These are phyloP conservation scores for Eucalyptus coolabah DNA, from an alignment of 345 rosid genomes.

Conservation along the genomic window DNA sequence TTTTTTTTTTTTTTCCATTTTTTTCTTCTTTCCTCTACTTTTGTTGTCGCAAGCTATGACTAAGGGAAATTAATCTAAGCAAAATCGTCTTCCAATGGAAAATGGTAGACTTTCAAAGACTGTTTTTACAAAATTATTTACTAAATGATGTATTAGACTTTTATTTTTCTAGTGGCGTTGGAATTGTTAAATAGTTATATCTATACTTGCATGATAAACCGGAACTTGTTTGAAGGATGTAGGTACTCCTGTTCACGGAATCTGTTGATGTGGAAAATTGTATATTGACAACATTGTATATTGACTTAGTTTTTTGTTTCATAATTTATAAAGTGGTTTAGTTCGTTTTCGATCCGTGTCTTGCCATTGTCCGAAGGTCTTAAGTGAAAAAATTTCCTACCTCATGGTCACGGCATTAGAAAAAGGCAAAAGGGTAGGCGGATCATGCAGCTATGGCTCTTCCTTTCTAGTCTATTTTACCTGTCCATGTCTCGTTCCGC, in stretches of 20 bases:
- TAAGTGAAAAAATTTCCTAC: neutral
- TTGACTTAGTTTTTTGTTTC: neutral
- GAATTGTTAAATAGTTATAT: neutral
- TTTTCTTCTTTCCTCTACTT: neutral
- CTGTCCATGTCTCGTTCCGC: neutral
- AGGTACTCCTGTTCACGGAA: neutral
- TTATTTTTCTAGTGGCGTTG: neutral
- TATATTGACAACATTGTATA: neutral
- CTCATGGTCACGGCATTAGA: neutral
- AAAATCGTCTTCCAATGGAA: neutral
- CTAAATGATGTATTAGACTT: neutral
- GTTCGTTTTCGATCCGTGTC: neutral
- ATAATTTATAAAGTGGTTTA: neutral
- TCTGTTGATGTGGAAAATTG: neutral
- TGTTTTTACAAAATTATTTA: neutral
- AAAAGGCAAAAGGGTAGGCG: neutral
- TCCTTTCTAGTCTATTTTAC: neutral
- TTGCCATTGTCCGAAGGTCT: neutral
- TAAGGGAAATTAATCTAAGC: neutral
- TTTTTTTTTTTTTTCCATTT: accelerated
- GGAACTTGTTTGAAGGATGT: neutral
- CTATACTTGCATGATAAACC: neutral
- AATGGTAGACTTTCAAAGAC: neutral
- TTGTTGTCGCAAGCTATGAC: neutral
- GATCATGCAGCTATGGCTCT: neutral